Base-by-base conservation (phyloP, 1,139 yeast genomes). In the Kurtzmaniella natalensis region DNA sequence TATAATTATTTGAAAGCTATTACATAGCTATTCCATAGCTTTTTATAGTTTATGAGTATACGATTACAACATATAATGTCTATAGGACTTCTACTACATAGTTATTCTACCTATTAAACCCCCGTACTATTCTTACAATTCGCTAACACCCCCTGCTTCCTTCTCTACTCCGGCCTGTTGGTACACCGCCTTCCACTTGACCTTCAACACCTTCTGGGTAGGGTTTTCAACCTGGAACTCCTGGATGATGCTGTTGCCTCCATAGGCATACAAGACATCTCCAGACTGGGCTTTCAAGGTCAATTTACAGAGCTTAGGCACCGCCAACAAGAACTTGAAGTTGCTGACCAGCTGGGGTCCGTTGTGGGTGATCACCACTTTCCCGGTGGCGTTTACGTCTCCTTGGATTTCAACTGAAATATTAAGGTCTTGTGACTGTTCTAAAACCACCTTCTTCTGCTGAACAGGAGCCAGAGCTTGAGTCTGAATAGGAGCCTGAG, bases 111-210 rank as follows among this genome's bases (percentile, higher is more conserved):
- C n/a, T 32, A 28, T 41, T 44, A 42, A 5, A 21, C 10, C 24
- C 9, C 24, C 10, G 9, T 21, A 13, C 11, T 13, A n/a, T 11
- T 17, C 6, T 17, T 26, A 26, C 40, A 65, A 56, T 15, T 56
- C 56, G 35, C 59, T 55, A 15, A 81, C 77, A 11, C 86, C 85
- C 11, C 77, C 68, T 43, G 77, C 84, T 48, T 74, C 81, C 24
- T 57, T 57, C 9, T 57, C 54, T 11, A 57, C 51, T 10, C 78
- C 79, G 35, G 71, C 72, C 6, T 70, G 50, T 11, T 50, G 50
- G 51, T 78, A 88, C 39, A 76, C 75, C 20, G 77, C 72, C 55
- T 83, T 86, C 94, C 94, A 89, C 55, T 88, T 83, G 39, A 89
- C 67, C 59, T 86, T 88, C 46, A 86, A 67, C 16, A 72, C 57